Evolutionary conservation across 257 asterid species (phyloP).

Genomic region (Verbena officinalis): DNA sequence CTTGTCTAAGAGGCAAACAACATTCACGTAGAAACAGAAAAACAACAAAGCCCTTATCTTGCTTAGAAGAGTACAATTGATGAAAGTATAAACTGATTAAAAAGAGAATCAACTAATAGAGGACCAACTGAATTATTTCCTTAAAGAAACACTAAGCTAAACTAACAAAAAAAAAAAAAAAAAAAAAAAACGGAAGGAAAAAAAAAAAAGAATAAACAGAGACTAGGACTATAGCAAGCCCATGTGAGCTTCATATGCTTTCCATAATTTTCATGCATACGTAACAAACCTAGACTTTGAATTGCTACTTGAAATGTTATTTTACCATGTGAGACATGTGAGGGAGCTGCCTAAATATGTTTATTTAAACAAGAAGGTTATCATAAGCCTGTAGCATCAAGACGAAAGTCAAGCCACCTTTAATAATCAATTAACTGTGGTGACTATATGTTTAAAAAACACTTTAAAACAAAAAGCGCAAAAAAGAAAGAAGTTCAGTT

Average conservation of each 20-base stretch:
- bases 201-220: no score
- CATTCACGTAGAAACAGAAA: constrained; percentile 4
- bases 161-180: no score
- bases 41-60: not conserved
- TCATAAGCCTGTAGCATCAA: not conserved
- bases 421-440: not conserved
- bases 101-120: not conserved
- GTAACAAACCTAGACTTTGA: not conserved
- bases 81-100: not conserved
- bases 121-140: not conserved
- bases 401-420: not conserved
- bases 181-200: no score
- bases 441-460: not conserved
- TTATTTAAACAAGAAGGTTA: not conserved
- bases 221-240: no score
- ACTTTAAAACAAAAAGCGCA: not conserved
- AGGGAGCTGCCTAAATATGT: not conserved
- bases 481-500: constrained; percentile 6
- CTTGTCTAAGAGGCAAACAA: not conserved
- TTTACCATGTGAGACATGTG: constrained; percentile 6
- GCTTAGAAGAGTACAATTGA: constrained; percentile 13
- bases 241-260: no score
- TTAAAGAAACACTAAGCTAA: no score
- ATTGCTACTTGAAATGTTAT: no score
- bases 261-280: no score